phyloP scores from a whole-genome alignment of 2,329 filamentous ascomycete genomes.

The Fusarium verrucosum region DNA sequence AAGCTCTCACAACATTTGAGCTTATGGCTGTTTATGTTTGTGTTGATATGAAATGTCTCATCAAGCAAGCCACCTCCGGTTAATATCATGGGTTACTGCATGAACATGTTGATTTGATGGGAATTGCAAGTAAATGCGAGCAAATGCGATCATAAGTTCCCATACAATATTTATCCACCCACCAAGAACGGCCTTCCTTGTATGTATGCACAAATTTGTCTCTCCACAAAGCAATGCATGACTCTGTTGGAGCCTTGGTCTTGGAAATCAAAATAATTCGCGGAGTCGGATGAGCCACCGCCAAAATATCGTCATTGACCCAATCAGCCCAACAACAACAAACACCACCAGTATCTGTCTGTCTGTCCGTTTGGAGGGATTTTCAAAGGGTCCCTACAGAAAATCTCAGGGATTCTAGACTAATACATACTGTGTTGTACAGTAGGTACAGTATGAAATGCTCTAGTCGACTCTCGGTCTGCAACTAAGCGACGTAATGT shows the following conservation, averaged over 20 bases:
- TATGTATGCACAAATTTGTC: constrained; percentile 4
- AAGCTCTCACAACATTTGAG: constrained; percentile 1
- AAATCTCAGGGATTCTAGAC: constrained; percentile 2
- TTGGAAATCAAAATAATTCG: constrained; percentile 7
- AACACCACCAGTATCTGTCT: no score
- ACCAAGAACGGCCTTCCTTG: neutral
- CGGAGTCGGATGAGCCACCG: constrained; percentile 28
- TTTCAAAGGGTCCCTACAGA: constrained; percentile 25
- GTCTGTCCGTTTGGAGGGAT: neutral
- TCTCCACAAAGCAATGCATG: constrained; percentile 20
- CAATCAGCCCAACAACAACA: neutral
- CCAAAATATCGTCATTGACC: constrained; percentile 26
- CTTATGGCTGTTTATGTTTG: constrained; percentile 1
- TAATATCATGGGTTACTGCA: neutral
- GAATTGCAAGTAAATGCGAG: constrained; percentile 19
- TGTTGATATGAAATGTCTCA: constrained; percentile 3
- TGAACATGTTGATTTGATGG: neutral
- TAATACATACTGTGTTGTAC: no score
- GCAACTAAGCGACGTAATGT: no score
- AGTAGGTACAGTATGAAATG: no score
- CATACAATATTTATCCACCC: neutral
- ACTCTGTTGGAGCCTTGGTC: neutral
- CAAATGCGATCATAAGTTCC: constrained; percentile 12
- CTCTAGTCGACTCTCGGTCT: constrained; percentile 5
- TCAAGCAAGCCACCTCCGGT: neutral